A percentile compares a stretch with the other conserved stretches of the same genome.
phyloP scores from a whole-genome alignment of 306 rosid genomes.

The Gleditsia sinensis region DNA sequence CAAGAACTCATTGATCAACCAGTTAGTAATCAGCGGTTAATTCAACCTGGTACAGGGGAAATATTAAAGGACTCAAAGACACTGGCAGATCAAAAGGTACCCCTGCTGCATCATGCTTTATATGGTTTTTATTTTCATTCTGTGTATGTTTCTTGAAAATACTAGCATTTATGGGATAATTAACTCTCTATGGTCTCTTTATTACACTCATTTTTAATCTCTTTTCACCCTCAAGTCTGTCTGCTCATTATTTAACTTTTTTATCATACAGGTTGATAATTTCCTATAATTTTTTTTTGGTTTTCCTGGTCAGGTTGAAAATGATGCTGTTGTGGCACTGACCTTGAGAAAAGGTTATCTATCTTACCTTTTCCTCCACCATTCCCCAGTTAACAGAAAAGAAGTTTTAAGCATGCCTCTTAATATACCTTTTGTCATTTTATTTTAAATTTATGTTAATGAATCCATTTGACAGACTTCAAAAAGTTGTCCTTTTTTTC shows the following conservation, averaged over 20 bases:
- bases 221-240: not conserved
- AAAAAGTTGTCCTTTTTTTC: too few relatives aligned
- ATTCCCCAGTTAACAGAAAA: not conserved
- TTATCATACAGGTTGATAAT: not conserved
- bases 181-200: not conserved
- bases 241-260: not conserved
- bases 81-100: constrained; percentile 87
- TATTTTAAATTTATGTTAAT: not conserved
- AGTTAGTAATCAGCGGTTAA: constrained; percentile 64
- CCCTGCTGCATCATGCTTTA: not conserved
- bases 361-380: not conserved
- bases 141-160: not conserved
- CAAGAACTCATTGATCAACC: constrained; percentile 68
- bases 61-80: constrained; percentile 79
- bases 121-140: not conserved
- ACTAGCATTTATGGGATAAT: not conserved
- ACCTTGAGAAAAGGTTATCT: constrained; percentile 75
- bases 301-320: constrained; percentile 74
- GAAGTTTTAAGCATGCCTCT: not conserved
- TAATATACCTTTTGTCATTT: not conserved
- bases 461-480: not conserved
- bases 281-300: not conserved
- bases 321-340: constrained; percentile 83
- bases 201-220: not conserved
- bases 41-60: constrained; percentile 65